Conservation (phyloP, 2,329 filamentous ascomycete species). For the Fusarium goolgardi region DNA sequence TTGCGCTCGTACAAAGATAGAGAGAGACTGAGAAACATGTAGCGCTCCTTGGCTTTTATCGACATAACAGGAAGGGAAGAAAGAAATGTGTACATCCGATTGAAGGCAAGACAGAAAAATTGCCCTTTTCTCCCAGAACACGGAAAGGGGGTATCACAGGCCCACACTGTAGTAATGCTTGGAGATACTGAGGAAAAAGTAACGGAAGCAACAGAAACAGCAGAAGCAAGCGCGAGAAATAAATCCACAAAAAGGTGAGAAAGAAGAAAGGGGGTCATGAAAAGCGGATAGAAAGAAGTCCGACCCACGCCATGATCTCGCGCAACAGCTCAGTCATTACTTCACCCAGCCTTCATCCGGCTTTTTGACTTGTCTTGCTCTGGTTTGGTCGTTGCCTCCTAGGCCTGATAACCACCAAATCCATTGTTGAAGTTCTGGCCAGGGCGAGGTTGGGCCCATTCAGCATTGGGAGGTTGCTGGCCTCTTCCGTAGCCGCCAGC, state of each 20-base stretch:
- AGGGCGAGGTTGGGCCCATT: constrained; percentile 65
- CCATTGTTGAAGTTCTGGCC: constrained; percentile 70
- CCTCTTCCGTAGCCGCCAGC: constrained; percentile 88
- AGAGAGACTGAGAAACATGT: constrained; percentile 41
- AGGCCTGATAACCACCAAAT: constrained; percentile 73
- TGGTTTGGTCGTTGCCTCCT: constrained; percentile 47
- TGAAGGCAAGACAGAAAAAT: constrained; percentile 48
- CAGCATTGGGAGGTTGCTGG: constrained; percentile 67
- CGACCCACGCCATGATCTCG: constrained; percentile 38
- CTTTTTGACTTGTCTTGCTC: constrained; percentile 40
- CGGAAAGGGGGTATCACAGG: constrained; percentile 36
- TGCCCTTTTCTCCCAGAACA: constrained; percentile 30
- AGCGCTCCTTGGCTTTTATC: constrained; percentile 46
- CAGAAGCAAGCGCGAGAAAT: constrained; percentile 40
- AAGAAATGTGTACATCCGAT: constrained; percentile 44
- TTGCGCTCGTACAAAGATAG: constrained; percentile 46
- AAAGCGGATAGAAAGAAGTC: constrained; percentile 35
- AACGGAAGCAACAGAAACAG: constrained; percentile 42
- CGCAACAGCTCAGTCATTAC: constrained; percentile 37
- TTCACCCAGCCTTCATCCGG: constrained; percentile 38
- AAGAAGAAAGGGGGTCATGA: constrained; percentile 45
- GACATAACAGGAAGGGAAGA: constrained; percentile 45
- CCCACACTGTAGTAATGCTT: constrained; percentile 38
- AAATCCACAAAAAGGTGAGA: constrained; percentile 39
- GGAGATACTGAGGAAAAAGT: constrained; percentile 41